A percentile compares a stretch with the other conserved stretches of the same genome.
Evolutionary conservation across 441 rosid species (phyloP).

Genomic region (Jatropha multifida): DNA sequence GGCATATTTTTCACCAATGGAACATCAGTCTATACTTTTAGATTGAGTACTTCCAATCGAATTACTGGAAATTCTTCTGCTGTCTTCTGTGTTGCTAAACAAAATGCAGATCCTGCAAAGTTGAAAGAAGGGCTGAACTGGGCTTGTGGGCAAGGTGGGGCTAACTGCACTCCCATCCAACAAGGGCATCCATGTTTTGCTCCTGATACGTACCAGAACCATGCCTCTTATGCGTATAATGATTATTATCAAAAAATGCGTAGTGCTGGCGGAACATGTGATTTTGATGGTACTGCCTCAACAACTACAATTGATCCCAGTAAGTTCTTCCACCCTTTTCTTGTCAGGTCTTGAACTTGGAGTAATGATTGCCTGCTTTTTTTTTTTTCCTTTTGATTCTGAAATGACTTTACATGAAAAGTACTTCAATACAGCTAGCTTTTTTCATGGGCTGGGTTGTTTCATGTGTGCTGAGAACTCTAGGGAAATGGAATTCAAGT

Average conservation of each 20-base stretch:
- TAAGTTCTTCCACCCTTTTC: conserved; percentile 37
- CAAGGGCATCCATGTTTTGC: conserved; percentile 60
- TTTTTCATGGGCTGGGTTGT: background rate
- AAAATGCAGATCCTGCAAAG: conserved; percentile 58
- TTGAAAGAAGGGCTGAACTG: conserved; percentile 75
- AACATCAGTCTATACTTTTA: conserved; percentile 59
- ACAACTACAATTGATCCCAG: conserved; percentile 71
- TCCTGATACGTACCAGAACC: conserved; percentile 59
- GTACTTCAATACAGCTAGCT: background rate
- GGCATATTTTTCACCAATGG: conserved; percentile 78
- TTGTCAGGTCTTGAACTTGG: background rate
- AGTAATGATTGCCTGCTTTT: background rate
- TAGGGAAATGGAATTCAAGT: background rate
- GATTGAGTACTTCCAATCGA: conserved; percentile 37
- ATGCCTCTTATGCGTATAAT: conserved; percentile 89
- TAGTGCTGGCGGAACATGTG: conserved; percentile 75
- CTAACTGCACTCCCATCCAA: conserved; percentile 69
- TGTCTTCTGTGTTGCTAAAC: conserved; percentile 74
- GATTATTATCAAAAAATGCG: conserved; percentile 86
- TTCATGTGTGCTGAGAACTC: background rate
- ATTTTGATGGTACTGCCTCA: conserved; percentile 80
- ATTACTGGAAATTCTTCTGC: conserved; percentile 44
- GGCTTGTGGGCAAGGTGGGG: conserved; percentile 97
- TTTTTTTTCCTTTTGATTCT: background rate
- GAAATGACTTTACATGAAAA: background rate